Evolutionary conservation across 2,329 filamentous ascomycete genomes (phyloP), one percentile per base, ranked within the genome.

Genomic region (Magnaporthiopsis rhizophila): DNA sequence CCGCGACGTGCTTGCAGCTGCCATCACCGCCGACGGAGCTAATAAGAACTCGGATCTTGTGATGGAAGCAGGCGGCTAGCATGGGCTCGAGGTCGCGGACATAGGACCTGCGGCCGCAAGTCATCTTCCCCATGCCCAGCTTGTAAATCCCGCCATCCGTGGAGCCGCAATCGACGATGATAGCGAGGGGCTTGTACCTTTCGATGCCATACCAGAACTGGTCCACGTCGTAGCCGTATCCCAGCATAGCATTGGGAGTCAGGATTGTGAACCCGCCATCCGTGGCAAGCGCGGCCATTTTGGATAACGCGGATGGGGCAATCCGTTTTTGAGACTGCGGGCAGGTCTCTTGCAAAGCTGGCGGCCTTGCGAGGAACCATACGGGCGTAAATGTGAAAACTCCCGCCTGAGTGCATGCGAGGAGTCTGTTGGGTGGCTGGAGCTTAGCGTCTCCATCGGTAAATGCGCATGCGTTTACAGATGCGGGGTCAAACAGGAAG

Each of bases 11-110:
- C 3, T 66, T 70, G 62, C 77, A 73, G 34, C 71, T 74, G 3
- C 77, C 76, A 69, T 78, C 78, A 1, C 78, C 78, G 2, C 78
- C 78, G 1, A 71, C 77, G 2, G 77, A 79, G 2, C 45, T 4
- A 9, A 53, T 53, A 6, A 53, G 45, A 6, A 53, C 45, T 53
- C 74, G 73, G 3, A 76, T 71, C 9, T 69, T 69, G 61, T 71
- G 72, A 3, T 71, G 62, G 53, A 71, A 66, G 3, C 69, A 70
- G 2, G 74, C 69, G 65, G 67, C 66, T 1, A 79, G 66, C 3
- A 78, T 65, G n/a, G 71, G 72, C 56, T 63, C 68, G 1, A 83
- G 70, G 65, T 83, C 81, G 12, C 76, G 72, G 0, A 71, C 64
- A 62, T 83, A 83, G 0, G 77, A 70, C 0, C 71, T 70, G 6